Evolutionary conservation across 805 yeast species (phyloP), one percentile per base, ranked within the genome.

Genomic region (Tetrapisispora pingtungensis): DNA sequence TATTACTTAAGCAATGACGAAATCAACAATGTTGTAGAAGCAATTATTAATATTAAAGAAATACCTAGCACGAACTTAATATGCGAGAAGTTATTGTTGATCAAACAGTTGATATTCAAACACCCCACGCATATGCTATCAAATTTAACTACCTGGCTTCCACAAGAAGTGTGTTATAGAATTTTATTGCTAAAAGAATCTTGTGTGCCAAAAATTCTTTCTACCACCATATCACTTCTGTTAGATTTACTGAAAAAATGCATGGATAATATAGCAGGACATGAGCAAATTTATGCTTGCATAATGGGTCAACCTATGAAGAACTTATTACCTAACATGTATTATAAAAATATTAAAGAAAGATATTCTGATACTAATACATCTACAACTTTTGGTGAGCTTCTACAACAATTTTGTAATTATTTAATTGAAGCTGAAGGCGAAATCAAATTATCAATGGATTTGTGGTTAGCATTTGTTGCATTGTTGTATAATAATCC

Each of bases 391-490:
- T 33, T 59, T 12, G 56, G 57, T 13, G 42, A 47, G 10, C 40
- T 55, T 7, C 27, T 61, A 10, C 37, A 53, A 27, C 33, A 34
- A 20, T 50, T 57, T 36, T 45, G 59, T 2, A 49, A 38, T 22
- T 31, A 46, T 19, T 33, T 54, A 18, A 45, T 57, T 10, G 17
- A 45, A 1, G 44, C 30, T 10, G 51, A 51, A 35, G 42, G 49
- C 12, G 59, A 57, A 27, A 49, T 44, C 19, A 61, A 58, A 42
- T 35, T 55, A 3, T 59, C 60, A 4, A 49, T 53, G 49, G 64
- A 60, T 43, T 42, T 58, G 33, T 61, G 66, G 66, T 28, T 60
- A 12, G 54, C 61, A 2, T 39, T 54, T 40, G 47, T 49, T 4
- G 64, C 62, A 2, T 45, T 61, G 27, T 41, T 61, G 24, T 58